Evolutionary conservation across 495 filamentous ascomycete genomes (phyloP), one percentile per base, ranked within the genome.

Genomic region (Talaromyces proteolyticus): DNA sequence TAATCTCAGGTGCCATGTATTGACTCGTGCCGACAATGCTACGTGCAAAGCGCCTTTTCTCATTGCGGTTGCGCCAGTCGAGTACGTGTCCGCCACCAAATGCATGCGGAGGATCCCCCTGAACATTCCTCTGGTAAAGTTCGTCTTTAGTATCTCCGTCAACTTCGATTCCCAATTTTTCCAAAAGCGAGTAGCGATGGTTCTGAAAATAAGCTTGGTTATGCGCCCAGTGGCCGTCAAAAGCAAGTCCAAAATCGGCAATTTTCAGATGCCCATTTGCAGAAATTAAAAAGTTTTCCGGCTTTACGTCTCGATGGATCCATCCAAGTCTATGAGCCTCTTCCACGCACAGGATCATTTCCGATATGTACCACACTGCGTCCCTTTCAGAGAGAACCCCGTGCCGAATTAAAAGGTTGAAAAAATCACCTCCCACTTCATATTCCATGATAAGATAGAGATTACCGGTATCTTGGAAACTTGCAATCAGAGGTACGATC

Each of bases 381-480:
- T 87, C 81, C 6, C 76, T 70, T 63, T 97, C 92, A 47, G 78
- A 79, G 7, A 97, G 77, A 3, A 85, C 78, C 49, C 88, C 85
- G 59, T 90, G 86, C 21, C 91, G 84, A 53, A 95, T 86, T 8
- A 97, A 66, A 5, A 95, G 69, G 1, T 87, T 87, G 3, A 97
- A 75, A 55, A 97, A 96, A 60, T 97, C 92, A 2, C 92, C 92
- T 14, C 92, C 92, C 6, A 94, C 84, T 88, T 95, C 94, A 60
- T 95, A 97, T 50, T 97, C 91, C 90, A 96, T 96, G 49, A 95
- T 86, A 10, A 97, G 80, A 59, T 96, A 96, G 21, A 97, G 72
- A 57, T 89, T 86, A 16, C 77, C 76, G 26, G 74, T 70, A 63
- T 97, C 92, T 61, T 97, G 89, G 58, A 97, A 95, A 57, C 88